Evolutionary conservation across 768 basidiomycete species (phyloP), one percentile per base, ranked within the genome.

Genomic region (Boletus coccyginus): DNA sequence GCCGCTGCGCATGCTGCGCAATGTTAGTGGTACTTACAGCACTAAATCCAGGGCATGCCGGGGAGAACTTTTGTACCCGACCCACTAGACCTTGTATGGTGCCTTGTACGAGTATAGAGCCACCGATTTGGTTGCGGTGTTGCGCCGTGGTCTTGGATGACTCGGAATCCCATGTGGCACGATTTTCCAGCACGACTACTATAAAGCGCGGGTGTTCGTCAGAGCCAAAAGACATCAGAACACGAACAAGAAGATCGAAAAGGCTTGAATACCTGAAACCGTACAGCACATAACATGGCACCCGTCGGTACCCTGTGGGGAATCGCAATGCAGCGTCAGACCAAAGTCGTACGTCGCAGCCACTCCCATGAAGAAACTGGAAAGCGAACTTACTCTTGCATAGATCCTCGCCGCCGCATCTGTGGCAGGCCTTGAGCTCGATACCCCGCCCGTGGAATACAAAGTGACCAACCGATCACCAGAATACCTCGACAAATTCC

Each of bases 401-500:
- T n/a, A 68, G 66, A 70, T 72, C 16, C 58, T 65, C 33, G 58
- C 59, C 32, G 63, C 57, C 17, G 68, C 63, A 3, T 65, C 63
- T 14, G 39, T 63, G 17, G 64, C 62, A 31, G 66, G 50, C n/a
- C 58, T 70, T 12, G 66, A 72, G 52, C 29, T 72, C 1, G 68
- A 72, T 21, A 57, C 39, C 0, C 63, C 66, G 17, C 38, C 49
- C 3, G 48, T 71, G 5, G 65, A 70, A 21, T 67, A 62, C 42
- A 39, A 12, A 0, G 70, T 66, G 41, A 70, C 62, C n/a, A 68
- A 62, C 45, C 58, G 49, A 47, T 41, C 68, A 3, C 60, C 68
- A 7, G 70, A 72, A 58, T 70, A 52, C 55, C 60, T 72, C 21
- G 33, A 40, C 5, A 70, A 72, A 49, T 72, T 70, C 39, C 68